Percentiles rank a stretch among this genome's conserved stretches.
phyloP scores from a whole-genome alignment of 306 rosid species.

The Prunus davidiana region DNA sequence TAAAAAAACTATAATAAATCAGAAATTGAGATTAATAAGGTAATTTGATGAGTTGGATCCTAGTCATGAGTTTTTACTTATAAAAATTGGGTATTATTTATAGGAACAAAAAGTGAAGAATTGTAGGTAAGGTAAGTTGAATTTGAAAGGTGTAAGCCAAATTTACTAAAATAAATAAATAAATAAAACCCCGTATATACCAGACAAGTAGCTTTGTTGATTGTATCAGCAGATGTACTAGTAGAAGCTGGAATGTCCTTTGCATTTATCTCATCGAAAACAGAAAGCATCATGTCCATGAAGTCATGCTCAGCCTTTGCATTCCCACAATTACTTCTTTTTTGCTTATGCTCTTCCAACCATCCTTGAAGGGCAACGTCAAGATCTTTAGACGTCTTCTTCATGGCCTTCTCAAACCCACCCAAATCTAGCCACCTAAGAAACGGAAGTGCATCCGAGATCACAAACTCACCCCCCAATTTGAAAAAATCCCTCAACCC shows the following conservation, averaged over 20 bases:
- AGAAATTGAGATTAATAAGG: no score
- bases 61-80: no score
- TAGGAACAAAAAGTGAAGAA: no score
- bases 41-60: no score
- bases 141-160: no score
- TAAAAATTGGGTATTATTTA: no score
- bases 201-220: neutral
- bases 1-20: no score
- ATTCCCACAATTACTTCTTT: neutral
- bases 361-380: neutral
- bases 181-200: neutral
- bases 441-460: neutral
- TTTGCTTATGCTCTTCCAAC: neutral
- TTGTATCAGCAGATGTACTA: neutral
- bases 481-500: neutral
- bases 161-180: neutral
- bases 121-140: no score
- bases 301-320: neutral
- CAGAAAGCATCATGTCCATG: neutral
- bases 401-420: neutral
- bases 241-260: neutral
- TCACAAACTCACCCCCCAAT: neutral
- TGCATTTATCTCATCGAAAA: neutral
- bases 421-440: neutral
- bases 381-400: neutral